Base-by-base conservation (phyloP, 768 basidiomycete species). In the Pulveroboletus ravenelii region DNA sequence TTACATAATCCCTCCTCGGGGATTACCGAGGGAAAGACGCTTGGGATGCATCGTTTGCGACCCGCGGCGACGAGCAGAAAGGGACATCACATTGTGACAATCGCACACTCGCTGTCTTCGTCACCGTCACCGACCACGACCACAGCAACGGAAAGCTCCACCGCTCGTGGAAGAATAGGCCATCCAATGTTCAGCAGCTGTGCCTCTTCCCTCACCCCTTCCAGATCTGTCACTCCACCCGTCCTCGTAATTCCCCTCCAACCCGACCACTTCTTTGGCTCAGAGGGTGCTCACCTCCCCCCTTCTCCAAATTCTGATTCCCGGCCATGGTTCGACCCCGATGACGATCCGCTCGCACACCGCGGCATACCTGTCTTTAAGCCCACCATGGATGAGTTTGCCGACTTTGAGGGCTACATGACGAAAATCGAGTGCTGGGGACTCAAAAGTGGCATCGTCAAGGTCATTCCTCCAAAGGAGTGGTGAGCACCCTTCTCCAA, bases 301-400 rank as follows among this genome's bases (percentile, higher is more conserved):
- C 81, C 78, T 8, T 87, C 86, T 7, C 85, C 85, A 10, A 65
- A 76, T 53, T 84, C 83, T 2, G 78, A 81, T 54, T 80, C 79
- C 27, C 77, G 77, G 54, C 72, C 76, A 34, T 88, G 83, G 81
- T 73, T 90, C 31, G 79, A 82, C 57, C 90, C 90, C n/a, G 75
- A 76, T 27, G 87, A 90, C 61, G 90, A 92, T 73, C 87, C 82
- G 23, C 63, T 83, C 27, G 89, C 89, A 0, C 80, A 84, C 59
- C 86, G 89, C 43, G 96, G 95, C 34, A 95, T 98, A 41, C 96
- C 95, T 6, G 93, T 99, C 10, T 99, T 99, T 78, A 87, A 83
- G 64, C 96, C 96, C 9, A 82, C 87, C 2, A 87, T 94, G 82
- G 85, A 86, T 45, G 92, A 98, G 60, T 96, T 96, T 60, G 66